These are phyloP conservation scores for Apiospora malaysiana DNA, from an alignment of 2,329 filamentous ascomycete genomes.

Conservation along the genomic window DNA sequence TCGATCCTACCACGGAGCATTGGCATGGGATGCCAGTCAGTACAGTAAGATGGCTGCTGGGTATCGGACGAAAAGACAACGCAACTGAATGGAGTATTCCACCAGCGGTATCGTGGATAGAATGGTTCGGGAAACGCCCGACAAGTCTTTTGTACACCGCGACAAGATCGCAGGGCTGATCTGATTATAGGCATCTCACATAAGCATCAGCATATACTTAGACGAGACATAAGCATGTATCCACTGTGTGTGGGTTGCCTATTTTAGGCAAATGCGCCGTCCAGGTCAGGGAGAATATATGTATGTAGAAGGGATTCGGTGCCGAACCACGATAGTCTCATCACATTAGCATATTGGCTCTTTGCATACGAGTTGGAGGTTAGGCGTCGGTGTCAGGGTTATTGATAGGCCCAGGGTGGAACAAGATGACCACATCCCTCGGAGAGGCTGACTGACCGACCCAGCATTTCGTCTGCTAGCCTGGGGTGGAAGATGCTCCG, in stretches of 20 bases:
- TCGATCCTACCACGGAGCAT: not conserved
- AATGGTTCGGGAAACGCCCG: not conserved
- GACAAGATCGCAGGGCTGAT: slow-evolving; percentile 7
- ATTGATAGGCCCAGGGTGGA: not conserved
- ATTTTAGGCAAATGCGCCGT: not conserved
- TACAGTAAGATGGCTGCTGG: not conserved
- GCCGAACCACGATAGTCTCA: slow-evolving; percentile 11
- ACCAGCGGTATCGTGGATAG: not conserved
- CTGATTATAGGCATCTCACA: slow-evolving; percentile 16
- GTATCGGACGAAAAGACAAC: not conserved
- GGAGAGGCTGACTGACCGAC: slow-evolving; percentile 15
- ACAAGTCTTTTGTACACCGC: not conserved
- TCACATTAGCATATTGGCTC: slow-evolving; percentile 8
- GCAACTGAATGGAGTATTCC: not conserved
- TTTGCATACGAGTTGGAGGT: slow-evolving; percentile 2
- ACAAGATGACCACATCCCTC: slow-evolving; percentile 6
- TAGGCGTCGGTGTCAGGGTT: not conserved
- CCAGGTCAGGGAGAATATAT: not conserved
- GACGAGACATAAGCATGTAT: not conserved
- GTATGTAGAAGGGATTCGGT: not conserved
- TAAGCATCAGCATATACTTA: not conserved
- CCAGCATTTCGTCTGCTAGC: not conserved
- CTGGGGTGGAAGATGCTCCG: not conserved
- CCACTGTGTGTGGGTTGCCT: not conserved
- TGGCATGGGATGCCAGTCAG: not conserved